A percentile compares a stretch with the other conserved stretches of the same genome.
Conservation (phyloP, 2,329 filamentous ascomycete genomes). For the Paramyrothecium roridum region DNA sequence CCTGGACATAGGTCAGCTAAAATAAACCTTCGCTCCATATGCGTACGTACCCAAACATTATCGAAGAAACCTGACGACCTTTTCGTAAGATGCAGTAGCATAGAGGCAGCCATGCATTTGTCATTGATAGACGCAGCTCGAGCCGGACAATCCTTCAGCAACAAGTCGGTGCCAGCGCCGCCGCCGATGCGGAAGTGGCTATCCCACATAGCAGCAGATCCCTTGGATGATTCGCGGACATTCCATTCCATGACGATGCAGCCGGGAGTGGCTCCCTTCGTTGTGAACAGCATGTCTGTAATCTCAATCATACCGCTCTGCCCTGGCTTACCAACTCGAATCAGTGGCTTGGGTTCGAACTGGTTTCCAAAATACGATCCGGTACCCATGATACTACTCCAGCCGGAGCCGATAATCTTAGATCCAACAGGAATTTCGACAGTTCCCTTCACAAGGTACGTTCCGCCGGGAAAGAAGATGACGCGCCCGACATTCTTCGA, state of each 20-base stretch:
- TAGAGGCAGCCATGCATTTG: conserved; percentile 58
- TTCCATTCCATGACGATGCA: conserved; percentile 54
- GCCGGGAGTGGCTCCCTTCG: conserved; percentile 63
- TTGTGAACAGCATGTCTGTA: conserved; percentile 64
- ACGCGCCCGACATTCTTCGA: background rate
- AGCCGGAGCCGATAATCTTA: conserved; percentile 66
- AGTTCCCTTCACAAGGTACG: conserved; percentile 18
- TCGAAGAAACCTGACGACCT: conserved; percentile 45
- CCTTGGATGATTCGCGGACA: conserved; percentile 59
- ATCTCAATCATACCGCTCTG: conserved; percentile 66
- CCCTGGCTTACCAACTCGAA: conserved; percentile 61
- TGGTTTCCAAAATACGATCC: conserved; percentile 54
- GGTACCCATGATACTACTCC: conserved; percentile 63
- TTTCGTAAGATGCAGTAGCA: conserved; percentile 43
- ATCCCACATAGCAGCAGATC: conserved; percentile 30
- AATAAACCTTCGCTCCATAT: no score
- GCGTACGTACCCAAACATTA: conserved; percentile 43
- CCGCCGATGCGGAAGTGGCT: conserved; percentile 70
- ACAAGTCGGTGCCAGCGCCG: conserved; percentile 64
- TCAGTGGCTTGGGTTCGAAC: conserved; percentile 59
- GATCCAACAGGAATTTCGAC: conserved; percentile 55
- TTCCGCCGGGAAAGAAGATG: conserved; percentile 20
- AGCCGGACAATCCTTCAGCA: conserved; percentile 56
- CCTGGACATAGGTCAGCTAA: conserved; percentile 10
- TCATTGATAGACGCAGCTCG: conserved; percentile 44